Evolutionary conservation across 2,329 filamentous ascomycete genomes (phyloP).

Genomic region (Monascus ruber): DNA sequence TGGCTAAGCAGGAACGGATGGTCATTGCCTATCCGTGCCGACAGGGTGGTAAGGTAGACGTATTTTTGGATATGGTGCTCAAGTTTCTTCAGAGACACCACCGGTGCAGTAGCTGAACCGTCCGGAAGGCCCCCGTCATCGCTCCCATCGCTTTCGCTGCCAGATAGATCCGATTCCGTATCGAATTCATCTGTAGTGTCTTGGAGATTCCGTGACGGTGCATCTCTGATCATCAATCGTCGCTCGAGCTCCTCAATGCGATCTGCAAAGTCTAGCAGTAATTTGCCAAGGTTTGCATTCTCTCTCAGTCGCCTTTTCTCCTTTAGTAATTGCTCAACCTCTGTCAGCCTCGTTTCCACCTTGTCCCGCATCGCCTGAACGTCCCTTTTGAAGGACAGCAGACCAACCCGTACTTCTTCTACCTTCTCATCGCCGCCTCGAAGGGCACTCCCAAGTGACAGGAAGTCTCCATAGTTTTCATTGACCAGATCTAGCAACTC

Average conservation of each 20-base stretch:
- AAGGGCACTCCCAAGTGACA: slow-evolving; percentile 69
- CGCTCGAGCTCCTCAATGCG: slow-evolving; percentile 51
- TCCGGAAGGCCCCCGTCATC: slow-evolving; percentile 32
- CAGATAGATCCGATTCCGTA: slow-evolving; percentile 18
- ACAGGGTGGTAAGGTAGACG: slow-evolving; percentile 42
- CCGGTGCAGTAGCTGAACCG: slow-evolving; percentile 20
- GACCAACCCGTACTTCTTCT: slow-evolving; percentile 75
- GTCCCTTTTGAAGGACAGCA: slow-evolving; percentile 75
- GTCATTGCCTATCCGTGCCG: slow-evolving; percentile 39
- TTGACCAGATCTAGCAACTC: slow-evolving; percentile 94
- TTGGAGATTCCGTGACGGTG: slow-evolving; percentile 9
- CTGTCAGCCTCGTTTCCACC: slow-evolving; percentile 52
- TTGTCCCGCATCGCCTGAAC: slow-evolving; percentile 60
- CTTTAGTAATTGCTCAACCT: slow-evolving; percentile 51
- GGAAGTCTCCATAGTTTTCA: slow-evolving; percentile 83
- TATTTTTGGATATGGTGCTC: slow-evolving; percentile 48
- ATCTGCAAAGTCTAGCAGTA: slow-evolving; percentile 34
- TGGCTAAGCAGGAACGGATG: slow-evolving; percentile 56
- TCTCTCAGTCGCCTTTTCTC: slow-evolving; percentile 55
- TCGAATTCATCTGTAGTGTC: slow-evolving; percentile 13
- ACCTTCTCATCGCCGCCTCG: slow-evolving; percentile 83
- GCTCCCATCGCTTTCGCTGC: slow-evolving; percentile 15
- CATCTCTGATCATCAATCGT: slow-evolving; percentile 54
- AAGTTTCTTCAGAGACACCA: slow-evolving; percentile 35
- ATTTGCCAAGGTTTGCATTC: slow-evolving; percentile 51